Evolutionary conservation across 352 stramenopile species (phyloP).

Genomic region (Blastocystis sp.): DNA sequence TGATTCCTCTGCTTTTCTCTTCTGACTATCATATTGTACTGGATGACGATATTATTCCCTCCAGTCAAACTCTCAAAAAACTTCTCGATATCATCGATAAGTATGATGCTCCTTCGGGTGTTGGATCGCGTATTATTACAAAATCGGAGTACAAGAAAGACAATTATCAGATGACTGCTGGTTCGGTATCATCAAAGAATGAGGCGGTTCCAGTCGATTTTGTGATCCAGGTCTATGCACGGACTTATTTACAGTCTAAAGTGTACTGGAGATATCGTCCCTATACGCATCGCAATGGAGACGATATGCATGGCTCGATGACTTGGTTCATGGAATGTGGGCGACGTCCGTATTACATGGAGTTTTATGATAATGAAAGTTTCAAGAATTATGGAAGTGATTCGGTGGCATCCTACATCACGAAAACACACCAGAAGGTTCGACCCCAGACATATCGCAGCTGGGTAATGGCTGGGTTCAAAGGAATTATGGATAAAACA

Average conservation of each 20-base stretch:
- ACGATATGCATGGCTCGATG: constrained; percentile 39
- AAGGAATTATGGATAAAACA: neutral
- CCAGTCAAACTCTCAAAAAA: neutral
- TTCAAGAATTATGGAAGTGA: constrained; percentile 47
- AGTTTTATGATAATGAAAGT: neutral
- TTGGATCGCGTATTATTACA: neutral
- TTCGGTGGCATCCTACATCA: neutral
- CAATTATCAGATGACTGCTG: neutral
- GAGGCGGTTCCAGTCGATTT: neutral
- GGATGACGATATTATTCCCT: constrained; percentile 45
- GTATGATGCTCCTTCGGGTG: neutral
- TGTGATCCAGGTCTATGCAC: constrained; percentile 46
- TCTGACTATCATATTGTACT: constrained; percentile 4
- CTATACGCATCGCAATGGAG: constrained; percentile 23
- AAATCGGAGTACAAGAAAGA: neutral
- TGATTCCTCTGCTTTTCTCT: constrained; percentile 9
- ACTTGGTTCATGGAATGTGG: constrained; percentile 17
- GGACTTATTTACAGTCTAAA: neutral
- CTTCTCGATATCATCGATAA: neutral
- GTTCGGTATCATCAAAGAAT: neutral
- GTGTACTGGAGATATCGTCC: constrained; percentile 8
- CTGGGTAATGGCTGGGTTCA: constrained; percentile 28
- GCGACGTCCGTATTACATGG: neutral
- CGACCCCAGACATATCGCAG: neutral
- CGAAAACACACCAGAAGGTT: neutral